Base-by-base conservation (phyloP, 116 monocot species). In the Trichopus zeylanicus region DNA sequence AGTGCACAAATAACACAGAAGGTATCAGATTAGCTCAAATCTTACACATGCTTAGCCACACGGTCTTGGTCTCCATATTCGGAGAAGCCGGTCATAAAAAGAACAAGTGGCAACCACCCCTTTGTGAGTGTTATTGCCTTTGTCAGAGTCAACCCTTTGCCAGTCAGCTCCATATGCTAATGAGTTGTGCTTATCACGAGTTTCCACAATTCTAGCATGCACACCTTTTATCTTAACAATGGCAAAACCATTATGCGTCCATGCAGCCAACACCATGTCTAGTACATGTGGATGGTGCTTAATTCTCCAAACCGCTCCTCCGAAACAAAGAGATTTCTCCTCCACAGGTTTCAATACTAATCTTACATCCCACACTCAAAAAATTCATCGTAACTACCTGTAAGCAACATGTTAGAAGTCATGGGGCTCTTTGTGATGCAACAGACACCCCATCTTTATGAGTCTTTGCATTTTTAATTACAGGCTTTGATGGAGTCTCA, bases 371-470 rank as follows among this genome's bases (percentile, higher is more conserved):
- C 91, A 91, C 27, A 73, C 78, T 64, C 97, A 79, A 97, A 61
- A 31, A 48, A 73, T 63, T 97, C 97, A 62, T 91, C 91, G 26
- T 91, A 97, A 31, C 91, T 87, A 42, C 97, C 87, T 5, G 87
- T 90, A 42, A 91, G 79, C 15, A 97, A 56, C 24, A 66, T 60
- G 56, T 87, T 77, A 1, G 73, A 42, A 58, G 78, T 74, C 18
- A 47, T 58, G 20, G 76, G 75, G 51, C 25, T 62, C 57, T 76
- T 84, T 6, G 87, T 59, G 37, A 97, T 84, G 51, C 87, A 81
- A 47, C 91, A 97, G 3, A 95, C 97, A 31, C n/a, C 91, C 97
- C 97, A 97, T 97, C 39, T n/a, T 76, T 77, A 70, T 97, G 97
- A 12, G 97, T 72, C 63, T 87, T 97, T 22, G 70, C 31, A 61